A percentile compares a stretch with the other conserved stretches of the same genome.
Evolutionary conservation across 768 basidiomycete species (phyloP).

Genomic region (Russula sp.): DNA sequence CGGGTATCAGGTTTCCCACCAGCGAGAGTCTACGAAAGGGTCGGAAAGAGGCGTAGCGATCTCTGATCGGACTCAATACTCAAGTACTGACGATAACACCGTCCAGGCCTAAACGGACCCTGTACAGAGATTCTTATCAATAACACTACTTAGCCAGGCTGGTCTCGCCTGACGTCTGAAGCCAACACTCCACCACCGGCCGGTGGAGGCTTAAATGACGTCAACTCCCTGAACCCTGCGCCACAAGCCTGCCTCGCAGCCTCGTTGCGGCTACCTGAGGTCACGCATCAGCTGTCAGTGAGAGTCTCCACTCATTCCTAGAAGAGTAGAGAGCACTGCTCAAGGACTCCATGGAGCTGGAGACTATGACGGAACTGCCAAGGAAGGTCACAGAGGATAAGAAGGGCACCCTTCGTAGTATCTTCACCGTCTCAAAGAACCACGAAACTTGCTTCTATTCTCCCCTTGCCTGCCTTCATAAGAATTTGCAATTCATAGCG

Average conservation of each 20-base stretch:
- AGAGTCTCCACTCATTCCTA: background rate
- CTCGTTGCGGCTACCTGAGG: background rate
- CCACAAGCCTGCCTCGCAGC: background rate
- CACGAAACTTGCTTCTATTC: background rate
- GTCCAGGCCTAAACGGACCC: no score
- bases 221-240: background rate
- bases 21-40: no score
- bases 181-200: no score
- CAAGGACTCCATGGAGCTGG: background rate
- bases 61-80: no score
- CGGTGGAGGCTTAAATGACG: background rate
- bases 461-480: background rate
- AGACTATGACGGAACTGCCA: background rate
- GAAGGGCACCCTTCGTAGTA: background rate
- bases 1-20: no score
- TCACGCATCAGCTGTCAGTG: background rate
- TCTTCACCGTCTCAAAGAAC: background rate
- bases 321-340: background rate
- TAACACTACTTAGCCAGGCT: no score
- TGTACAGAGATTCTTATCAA: no score
- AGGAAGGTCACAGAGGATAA: background rate
- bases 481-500: background rate
- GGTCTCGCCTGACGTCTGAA: no score
- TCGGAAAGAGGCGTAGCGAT: no score
- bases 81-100: no score